Conservation (phyloP, 2,329 filamentous ascomycete species). For the Triangularia verruculosa region DNA sequence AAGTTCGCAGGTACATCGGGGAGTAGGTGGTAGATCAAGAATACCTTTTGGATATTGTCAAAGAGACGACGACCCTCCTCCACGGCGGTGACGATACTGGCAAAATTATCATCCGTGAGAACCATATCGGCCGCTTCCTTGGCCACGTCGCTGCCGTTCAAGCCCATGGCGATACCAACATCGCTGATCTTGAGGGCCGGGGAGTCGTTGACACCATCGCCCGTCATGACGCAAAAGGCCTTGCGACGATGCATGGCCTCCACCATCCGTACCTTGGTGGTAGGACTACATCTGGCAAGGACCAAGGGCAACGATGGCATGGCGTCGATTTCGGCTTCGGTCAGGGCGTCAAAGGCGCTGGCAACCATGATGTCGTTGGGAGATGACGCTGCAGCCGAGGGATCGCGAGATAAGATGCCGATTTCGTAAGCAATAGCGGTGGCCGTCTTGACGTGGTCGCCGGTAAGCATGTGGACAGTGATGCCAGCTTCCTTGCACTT, state of each 20-base stretch:
- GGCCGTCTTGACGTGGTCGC: constrained; percentile 66
- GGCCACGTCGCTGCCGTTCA: constrained; percentile 90
- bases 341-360: constrained; percentile 60
- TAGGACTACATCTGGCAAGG: constrained; percentile 65
- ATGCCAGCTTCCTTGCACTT: constrained; percentile 61
- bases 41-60: constrained; percentile 71
- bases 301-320: constrained; percentile 62
- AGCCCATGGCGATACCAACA: constrained; percentile 96
- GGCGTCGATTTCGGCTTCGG: constrained; percentile 59
- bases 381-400: constrained; percentile 17
- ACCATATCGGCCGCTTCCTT: constrained; percentile 95
- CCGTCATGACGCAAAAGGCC: constrained; percentile 86
- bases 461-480: constrained; percentile 67
- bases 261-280: constrained; percentile 73
- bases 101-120: constrained; percentile 84
- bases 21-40: neutral
- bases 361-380: constrained; percentile 58
- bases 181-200: constrained; percentile 95
- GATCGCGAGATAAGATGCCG: constrained; percentile 48
- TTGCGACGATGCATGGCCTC: constrained; percentile 68
- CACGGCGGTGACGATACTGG: constrained; percentile 71
- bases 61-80: constrained; percentile 67
- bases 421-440: constrained; percentile 64
- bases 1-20: too few relatives aligned
- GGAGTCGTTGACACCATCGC: constrained; percentile 96